Evolutionary conservation across 495 filamentous ascomycete genomes (phyloP).

Genomic region (Recurvomyces mirabilis): DNA sequence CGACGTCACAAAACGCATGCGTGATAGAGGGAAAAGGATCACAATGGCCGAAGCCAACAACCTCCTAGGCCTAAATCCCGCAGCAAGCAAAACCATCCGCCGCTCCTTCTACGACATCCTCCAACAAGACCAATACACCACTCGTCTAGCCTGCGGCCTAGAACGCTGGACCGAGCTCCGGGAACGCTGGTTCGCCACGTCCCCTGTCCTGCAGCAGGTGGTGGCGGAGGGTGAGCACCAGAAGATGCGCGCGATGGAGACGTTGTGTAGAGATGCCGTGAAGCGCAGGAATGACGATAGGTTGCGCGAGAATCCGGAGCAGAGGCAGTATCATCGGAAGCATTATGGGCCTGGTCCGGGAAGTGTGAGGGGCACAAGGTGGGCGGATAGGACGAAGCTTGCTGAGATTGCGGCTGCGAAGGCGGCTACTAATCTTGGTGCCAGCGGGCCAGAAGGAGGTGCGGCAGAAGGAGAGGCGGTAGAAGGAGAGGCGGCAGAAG

Average conservation of each 20-base stretch:
- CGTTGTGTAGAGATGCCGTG: constrained; percentile 61
- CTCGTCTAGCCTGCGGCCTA: constrained; percentile 57
- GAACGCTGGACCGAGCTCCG: constrained; percentile 65
- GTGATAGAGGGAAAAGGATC: constrained; percentile 50
- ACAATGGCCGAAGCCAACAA: constrained; percentile 65
- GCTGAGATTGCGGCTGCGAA: background rate
- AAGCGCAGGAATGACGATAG: constrained; percentile 62
- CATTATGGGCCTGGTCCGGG: constrained; percentile 28
- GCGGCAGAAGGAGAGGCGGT: background rate
- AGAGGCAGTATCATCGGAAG: constrained; percentile 29
- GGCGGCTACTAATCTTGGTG: background rate
- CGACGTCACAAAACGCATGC: constrained; percentile 74
- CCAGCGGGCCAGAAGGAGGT: background rate
- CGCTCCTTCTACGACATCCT: constrained; percentile 56
- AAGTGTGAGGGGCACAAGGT: background rate
- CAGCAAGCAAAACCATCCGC: constrained; percentile 54
- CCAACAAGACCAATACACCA: constrained; percentile 58
- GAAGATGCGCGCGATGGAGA: constrained; percentile 52
- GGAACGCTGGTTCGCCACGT: constrained; percentile 50
- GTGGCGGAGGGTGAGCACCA: constrained; percentile 41
- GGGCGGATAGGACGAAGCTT: background rate
- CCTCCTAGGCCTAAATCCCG: constrained; percentile 58
- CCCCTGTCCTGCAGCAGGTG: constrained; percentile 45
- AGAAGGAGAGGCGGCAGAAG: too few relatives aligned
- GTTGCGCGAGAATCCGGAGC: constrained; percentile 47